Evolutionary conservation across 345 rosid genomes (phyloP), one percentile per base, ranked within the genome.

Genomic region (Citrus medica): DNA sequence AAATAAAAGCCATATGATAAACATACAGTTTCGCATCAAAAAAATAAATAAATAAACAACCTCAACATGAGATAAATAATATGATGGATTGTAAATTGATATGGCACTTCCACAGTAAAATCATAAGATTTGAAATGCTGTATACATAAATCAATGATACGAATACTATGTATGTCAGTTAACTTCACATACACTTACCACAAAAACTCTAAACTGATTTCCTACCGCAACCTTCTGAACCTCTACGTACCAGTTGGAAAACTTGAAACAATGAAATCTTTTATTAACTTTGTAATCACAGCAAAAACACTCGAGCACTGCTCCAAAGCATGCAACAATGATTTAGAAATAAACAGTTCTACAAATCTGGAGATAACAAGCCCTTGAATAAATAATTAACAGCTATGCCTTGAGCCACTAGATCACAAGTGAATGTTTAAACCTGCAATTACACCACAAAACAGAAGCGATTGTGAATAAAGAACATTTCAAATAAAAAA

Each of bases 391-490:
- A 72, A 72, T 56, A 80, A 79, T 76, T 77, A 80, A 76, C 14
- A 73, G 77, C 74, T 79, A 84, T 42, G 60, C 71, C 79, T 75
- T 82, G 77, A 79, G 83, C 82, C 55, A 75, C 75, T 73, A 73
- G 30, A 63, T 61, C 72, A 82, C 51, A 71, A 62, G 73, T 71
- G 73, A 82, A 63, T 69, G 79, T 63, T 75, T 77, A 71, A 82
- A 83, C 90, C 92, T 92, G 93, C 92, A 88, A 73, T 83, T n/a
- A 73, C 32, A 78, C 42, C 81, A 83, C 51, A 83, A 72, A 78
- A 78, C 77, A 76, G 33, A 82, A 68, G 64, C 73, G 32, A 42
- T 55, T 10, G 72, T 84, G 77, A 77, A 60, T 62, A 9, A 48
- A 27, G 56, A 51, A 78, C 61, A n/a, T 64, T 35, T 56, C 62